Evolutionary conservation across 441 rosid species (phyloP), one percentile per base, ranked within the genome.

Genomic region (Theobroma grandiflorum): DNA sequence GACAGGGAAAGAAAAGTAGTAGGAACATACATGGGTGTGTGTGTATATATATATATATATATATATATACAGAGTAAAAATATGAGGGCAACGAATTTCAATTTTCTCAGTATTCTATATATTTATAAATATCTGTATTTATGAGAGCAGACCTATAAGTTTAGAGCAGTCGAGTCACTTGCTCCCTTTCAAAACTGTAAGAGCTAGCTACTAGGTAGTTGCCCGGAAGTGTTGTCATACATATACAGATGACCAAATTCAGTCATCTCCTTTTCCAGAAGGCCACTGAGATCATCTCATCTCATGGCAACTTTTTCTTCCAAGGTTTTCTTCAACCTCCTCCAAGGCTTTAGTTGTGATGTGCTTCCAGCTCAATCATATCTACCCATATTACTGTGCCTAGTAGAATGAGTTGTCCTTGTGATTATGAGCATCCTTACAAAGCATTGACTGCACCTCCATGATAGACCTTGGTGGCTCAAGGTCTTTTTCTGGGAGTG

Each of bases 401-500:
- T 79, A 90, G 84, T 87, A 90, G 86, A 80, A 92, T 18, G 87
- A 74, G 78, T 86, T 89, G 71, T 86, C 88, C 84, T 92, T 90
- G 79, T 84, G 85, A 79, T 88, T 86, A 58, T 88, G 85, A 65
- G 84, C 86, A 78, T 92, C 95, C 84, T 89, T 92, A 84, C 94
- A 89, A 26, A 92, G 91, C 86, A 92, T 92, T 1, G 94, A 92
- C 7, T 90, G 89, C 69, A 92, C 94, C 81, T 92, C 95, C 85
- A 83, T 84, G 72, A 92, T 89, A 5, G 95, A 90, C 85, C 91
- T 88, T 8, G 95, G 95, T 50, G 94, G 88, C 84, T 92, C 95
- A 31, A 92, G 76, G 77, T 92, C 95, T 79, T 92, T 91, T 77
- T 90, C 94, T 75, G 83, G 86, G 63, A 92, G 84, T 2, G 91